Conservation (phyloP, 2,329 filamentous ascomycete species). For the Sarocladium oryzae region DNA sequence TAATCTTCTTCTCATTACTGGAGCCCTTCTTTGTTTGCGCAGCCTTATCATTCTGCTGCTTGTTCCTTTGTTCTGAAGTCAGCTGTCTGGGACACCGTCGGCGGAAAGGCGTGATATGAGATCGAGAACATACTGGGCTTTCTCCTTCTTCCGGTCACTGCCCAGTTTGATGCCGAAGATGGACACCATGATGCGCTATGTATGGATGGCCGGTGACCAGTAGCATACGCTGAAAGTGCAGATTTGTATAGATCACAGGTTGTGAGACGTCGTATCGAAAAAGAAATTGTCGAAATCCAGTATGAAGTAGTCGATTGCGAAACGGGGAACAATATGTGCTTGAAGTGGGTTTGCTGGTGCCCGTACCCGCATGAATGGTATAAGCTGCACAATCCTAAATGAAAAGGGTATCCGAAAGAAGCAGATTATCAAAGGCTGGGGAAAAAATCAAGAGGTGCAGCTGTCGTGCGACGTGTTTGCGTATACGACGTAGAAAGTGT, state of each 20-base stretch:
- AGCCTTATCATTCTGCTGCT: conserved; percentile 17
- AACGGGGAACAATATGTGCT: no score
- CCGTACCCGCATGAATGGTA: no score
- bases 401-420: conserved; percentile 7
- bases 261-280: no score
- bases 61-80: no score
- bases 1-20: conserved; percentile 22
- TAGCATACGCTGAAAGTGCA: no score
- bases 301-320: no score
- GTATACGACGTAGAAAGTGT: not conserved
- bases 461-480: conserved; percentile 3
- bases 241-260: no score
- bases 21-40: conserved; percentile 22
- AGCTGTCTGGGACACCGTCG: no score
- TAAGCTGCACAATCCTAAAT: not conserved
- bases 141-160: conserved; percentile 50
- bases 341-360: no score
- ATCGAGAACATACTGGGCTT: conserved; percentile 34
- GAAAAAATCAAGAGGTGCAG: not conserved
- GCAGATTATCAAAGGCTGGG: not conserved
- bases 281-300: no score
- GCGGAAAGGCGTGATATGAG: conserved; percentile 4
- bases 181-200: conserved; percentile 42
- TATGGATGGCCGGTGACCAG: no score
- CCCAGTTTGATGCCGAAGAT: conserved; percentile 53